These are phyloP conservation scores for Quillaja saponaria DNA, from an alignment of 306 rosid genomes.

Conservation along the genomic window DNA sequence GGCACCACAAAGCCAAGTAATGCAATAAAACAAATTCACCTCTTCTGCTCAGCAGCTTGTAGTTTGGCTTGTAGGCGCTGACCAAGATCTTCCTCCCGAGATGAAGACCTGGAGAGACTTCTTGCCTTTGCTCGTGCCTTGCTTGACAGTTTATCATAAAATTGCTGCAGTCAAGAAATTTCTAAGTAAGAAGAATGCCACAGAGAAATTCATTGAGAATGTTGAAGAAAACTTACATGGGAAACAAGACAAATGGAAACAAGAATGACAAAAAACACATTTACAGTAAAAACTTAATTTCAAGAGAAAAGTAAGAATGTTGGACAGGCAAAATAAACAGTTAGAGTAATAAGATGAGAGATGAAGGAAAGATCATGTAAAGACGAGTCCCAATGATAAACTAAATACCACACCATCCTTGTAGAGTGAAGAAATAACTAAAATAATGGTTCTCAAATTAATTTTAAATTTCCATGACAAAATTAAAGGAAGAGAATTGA, in stretches of 20 bases:
- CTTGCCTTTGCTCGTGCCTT: slow-evolving; percentile 88
- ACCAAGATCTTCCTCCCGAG: slow-evolving; percentile 71
- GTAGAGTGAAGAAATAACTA: slow-evolving; percentile 1
- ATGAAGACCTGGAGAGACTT: slow-evolving; percentile 68
- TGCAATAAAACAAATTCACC: slow-evolving; percentile 39
- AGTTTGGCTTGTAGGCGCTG: slow-evolving; percentile 92
- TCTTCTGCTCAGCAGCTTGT: slow-evolving; percentile 90
- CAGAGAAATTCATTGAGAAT: background rate
- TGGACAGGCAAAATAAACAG: slow-evolving; percentile 2
- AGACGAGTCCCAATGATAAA: slow-evolving; percentile 5
- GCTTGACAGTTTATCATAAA: slow-evolving; percentile 73
- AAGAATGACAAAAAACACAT: background rate
- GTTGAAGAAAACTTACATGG: background rate
- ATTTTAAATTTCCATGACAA: slow-evolving; percentile 10
- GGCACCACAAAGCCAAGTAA: background rate
- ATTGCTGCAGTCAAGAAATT: slow-evolving; percentile 51
- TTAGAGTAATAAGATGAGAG: background rate
- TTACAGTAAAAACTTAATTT: background rate
- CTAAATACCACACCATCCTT: background rate
- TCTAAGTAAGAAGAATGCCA: slow-evolving; percentile 4
- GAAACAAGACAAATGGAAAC: background rate
- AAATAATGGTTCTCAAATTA: slow-evolving; percentile 2
- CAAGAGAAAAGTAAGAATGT: slow-evolving; percentile 1
- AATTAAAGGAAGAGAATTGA: background rate
- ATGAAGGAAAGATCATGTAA: background rate